phyloP scores from a whole-genome alignment of 2,329 filamentous ascomycete species.

The Pestalotiopsis sp. region DNA sequence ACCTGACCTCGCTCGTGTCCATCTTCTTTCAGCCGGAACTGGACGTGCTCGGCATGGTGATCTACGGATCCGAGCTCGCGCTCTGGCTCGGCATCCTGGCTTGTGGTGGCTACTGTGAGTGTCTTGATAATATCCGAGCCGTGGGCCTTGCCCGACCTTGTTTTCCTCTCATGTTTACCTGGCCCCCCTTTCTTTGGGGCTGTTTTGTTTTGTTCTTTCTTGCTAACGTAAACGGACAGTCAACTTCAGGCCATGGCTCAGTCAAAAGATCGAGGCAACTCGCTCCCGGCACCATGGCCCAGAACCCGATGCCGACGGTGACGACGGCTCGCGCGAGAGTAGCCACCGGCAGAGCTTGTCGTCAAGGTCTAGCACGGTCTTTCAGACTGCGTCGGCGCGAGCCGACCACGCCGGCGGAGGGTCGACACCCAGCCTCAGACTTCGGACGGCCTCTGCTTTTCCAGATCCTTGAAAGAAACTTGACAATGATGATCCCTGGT shows the following conservation, averaged over 20 bases:
- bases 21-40: conserved; percentile 61
- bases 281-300: background rate
- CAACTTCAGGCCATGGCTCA: conserved; percentile 1
- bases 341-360: background rate
- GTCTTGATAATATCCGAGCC: background rate
- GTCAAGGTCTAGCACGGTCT: background rate
- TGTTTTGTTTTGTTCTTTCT: too few relatives aligned
- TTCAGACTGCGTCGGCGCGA: background rate
- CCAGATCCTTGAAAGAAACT: background rate
- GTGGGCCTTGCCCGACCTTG: background rate
- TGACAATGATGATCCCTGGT: background rate
- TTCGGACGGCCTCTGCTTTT: background rate
- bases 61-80: conserved; percentile 66
- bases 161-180: background rate
- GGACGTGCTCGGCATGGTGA: conserved; percentile 64
- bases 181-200: background rate
- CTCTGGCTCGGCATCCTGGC: conserved; percentile 70
- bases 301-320: background rate
- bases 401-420: background rate
- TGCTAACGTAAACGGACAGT: background rate
- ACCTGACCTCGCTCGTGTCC: conserved; percentile 67
- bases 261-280: background rate
- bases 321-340: too few relatives aligned
- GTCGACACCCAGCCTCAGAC: background rate
- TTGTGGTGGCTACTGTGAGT: conserved; percentile 43